Base-by-base conservation (phyloP, 495 filamentous ascomycete species). In the Podospora sp. region DNA sequence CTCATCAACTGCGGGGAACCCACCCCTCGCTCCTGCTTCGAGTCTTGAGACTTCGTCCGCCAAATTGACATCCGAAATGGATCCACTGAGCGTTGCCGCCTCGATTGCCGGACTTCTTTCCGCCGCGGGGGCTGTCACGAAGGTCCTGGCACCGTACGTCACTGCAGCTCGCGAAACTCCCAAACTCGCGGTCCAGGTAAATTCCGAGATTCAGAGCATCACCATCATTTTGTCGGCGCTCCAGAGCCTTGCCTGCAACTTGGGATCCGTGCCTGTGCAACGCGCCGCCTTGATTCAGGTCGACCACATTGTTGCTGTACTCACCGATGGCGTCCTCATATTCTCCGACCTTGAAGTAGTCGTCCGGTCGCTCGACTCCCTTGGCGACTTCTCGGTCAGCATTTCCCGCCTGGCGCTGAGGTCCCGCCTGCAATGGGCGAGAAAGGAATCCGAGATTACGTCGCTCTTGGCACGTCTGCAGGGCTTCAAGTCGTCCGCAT, bases 291-390 rank as follows among this genome's bases (percentile, higher is more conserved):
- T 75, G 1, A 46, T 71, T 9, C 59, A 66, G 56, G 53, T 75
- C 53, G 71, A 73, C 33, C 69, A 73, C 2, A 21, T 75, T 16
- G 49, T 73, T 3, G 69, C 65, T 6, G 64, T 73, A 16, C 49
- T 75, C 14, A 70, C 68, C 12, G 25, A 71, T 40, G 73, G 73
- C 16, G 71, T 75, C 21, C 25, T 73, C 6, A 24, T 73, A 8
- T 75, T 73, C 61, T 72, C 71, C 29, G 71, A 72, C 40, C 67
- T 73, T 2, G 71, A 75, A 53, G 65, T 27, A 1, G 26, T 35
- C 14, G 68, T 71, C n/a, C 40, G 49, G 0, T 46, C 61, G 8
- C 63, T 67, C 40, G 20, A 21, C 21, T 20, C 55, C 1, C 24
- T 24, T 11, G 29, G 14, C 9, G 57, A 21, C 7, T 6, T 21